phyloP scores from a whole-genome alignment of 1,139 yeast genomes.

The Protomyces arabidopsidicola region DNA sequence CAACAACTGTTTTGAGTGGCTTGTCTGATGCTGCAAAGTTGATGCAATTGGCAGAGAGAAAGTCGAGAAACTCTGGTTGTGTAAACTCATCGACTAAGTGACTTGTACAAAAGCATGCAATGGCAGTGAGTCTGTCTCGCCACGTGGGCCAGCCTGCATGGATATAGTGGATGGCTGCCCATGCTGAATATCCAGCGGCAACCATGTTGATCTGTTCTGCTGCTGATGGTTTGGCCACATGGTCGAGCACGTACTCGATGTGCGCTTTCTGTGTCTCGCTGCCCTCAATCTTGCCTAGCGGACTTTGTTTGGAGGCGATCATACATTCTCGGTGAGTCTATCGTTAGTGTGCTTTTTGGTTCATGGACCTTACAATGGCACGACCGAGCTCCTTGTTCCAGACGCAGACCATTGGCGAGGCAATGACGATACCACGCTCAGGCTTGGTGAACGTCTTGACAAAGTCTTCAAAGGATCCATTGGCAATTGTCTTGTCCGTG shows the following conservation, averaged over 20 bases:
- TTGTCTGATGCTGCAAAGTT: not conserved
- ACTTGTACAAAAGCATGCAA: conserved; percentile 2
- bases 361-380: not conserved
- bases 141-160: not conserved
- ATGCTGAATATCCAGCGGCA: conserved; percentile 13
- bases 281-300: conserved; percentile 1
- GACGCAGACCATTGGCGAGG: not conserved
- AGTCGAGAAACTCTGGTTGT: not conserved
- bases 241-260: conserved; percentile 2
- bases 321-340: not conserved
- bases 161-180: not conserved
- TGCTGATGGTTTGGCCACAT: not conserved
- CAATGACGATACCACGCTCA: conserved; percentile 7
- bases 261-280: conserved; percentile 5
- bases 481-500: not conserved
- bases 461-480: conserved; percentile 4
- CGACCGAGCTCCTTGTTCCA: not conserved
- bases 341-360: not conserved
- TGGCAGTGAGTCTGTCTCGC: not conserved
- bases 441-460: not conserved
- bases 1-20: not conserved
- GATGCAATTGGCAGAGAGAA: conserved; percentile 2
- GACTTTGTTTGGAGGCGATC: not conserved
- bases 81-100: not conserved
- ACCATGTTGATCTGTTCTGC: conserved; percentile 1